phyloP scores from a whole-genome alignment of 495 filamentous ascomycete species.

The Poronia punctata region DNA sequence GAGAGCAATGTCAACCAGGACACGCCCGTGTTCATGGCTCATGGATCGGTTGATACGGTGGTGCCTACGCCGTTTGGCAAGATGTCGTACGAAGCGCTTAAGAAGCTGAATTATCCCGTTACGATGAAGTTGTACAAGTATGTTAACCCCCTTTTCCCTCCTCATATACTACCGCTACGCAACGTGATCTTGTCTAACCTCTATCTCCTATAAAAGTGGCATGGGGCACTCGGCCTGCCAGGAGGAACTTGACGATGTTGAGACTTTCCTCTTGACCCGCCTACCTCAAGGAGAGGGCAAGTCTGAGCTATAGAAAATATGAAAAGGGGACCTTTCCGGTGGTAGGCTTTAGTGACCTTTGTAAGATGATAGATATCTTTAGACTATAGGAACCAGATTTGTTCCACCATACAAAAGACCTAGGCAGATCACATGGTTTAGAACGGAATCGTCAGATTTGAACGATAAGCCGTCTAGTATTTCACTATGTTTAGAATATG shows the following conservation, averaged over 20 bases:
- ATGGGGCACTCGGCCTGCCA: constrained; percentile 71
- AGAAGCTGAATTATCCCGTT: constrained; percentile 60
- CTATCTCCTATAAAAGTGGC: constrained; percentile 37
- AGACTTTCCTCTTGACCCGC: constrained; percentile 60
- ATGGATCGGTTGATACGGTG: constrained; percentile 67
- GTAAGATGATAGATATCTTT: too few species aligned
- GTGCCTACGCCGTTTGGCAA: constrained; percentile 64
- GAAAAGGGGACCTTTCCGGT: too few species aligned
- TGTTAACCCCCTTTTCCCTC: constrained; percentile 23
- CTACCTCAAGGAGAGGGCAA: constrained; percentile 46
- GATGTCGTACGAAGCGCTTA: constrained; percentile 54
- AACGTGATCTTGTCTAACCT: constrained; percentile 6
- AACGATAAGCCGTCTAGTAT: too few species aligned
- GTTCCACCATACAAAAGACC: too few species aligned
- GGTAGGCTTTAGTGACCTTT: too few species aligned
- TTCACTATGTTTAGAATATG: too few species aligned
- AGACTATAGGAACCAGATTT: too few species aligned
- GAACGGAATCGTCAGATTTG: too few species aligned
- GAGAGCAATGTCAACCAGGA: constrained; percentile 62
- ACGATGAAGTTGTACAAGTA: constrained; percentile 71
- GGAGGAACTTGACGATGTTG: constrained; percentile 76
- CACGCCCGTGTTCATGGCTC: constrained; percentile 82
- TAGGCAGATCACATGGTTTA: too few species aligned
- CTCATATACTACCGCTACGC: neutral
- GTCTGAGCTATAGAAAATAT: constrained; percentile 37